Evolutionary conservation across 2,329 filamentous ascomycete species (phyloP), one percentile per base, ranked within the genome.

Genomic region (Graphilbum ipis-grandicollis): DNA sequence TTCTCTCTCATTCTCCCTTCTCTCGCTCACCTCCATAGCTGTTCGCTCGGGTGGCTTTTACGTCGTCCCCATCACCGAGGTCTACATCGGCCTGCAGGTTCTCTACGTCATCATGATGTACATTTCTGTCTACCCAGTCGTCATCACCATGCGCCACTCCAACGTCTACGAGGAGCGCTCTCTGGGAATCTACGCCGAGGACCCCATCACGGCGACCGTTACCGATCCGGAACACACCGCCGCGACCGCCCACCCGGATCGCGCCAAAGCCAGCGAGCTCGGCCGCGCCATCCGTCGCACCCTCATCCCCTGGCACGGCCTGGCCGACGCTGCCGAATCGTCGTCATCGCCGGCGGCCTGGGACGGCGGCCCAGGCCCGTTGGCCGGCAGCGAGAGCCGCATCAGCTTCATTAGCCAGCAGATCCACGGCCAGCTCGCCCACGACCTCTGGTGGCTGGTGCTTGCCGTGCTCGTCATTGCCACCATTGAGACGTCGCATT

Each of bases 81-180:
- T 66, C 3, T 66, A 65, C 29, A 69, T 73, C 6, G 71, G 68
- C 2, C 56, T 76, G 3, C 66, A 75, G 41, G 60, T 77, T 1
- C 52, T 71, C 2, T 76, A 73, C 45, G 58, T 75, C 12, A 62
- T 76, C 38, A 73, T 75, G 59, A 77, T 77, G 69, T 78, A 77
- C 50, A 68, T 77, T 31, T 71, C 71, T 1, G 68, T 65, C 3
- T 76, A 73, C 41, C 73, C 74, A 0, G 64, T 76, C 18, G 65
- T 69, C 19, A 71, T 77, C 40, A 72, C 68, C 1, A 69, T 77
- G 55, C 67, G 76, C 21, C 71, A 75, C 49, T 77, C 75, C 29
- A 81, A 81, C 47, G 70, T 79, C 22, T 82, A 82, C 48, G 76
- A 81, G 49, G 75, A 82, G 47, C 62, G 72, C 7, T 75, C 70